These are phyloP conservation scores for Favolaschia claudopus DNA, from an alignment of 768 basidiomycete genomes.

Conservation along the genomic window DNA sequence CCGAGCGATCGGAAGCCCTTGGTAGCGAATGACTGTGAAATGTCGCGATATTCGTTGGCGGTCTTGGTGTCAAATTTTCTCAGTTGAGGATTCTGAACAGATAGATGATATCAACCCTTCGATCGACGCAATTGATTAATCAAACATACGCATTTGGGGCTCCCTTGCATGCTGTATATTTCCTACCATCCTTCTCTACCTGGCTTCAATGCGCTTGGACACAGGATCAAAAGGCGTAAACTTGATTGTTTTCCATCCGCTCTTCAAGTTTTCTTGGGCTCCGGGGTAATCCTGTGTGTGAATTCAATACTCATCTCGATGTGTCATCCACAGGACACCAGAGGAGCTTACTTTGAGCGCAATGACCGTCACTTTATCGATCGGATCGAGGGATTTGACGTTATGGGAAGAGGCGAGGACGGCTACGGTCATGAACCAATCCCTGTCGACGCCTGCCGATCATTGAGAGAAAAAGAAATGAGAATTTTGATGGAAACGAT, in stretches of 20 bases:
- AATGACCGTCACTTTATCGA: constrained; percentile 55
- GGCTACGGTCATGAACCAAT: constrained; percentile 43
- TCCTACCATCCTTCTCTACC: constrained; percentile 51
- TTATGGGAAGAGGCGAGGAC: constrained; percentile 57
- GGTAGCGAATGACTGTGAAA: constrained; percentile 46
- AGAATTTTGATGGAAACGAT: neutral
- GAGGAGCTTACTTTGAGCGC: constrained; percentile 39
- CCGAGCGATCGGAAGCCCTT: constrained; percentile 55
- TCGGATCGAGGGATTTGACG: constrained; percentile 53
- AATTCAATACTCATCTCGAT: too few relatives aligned
- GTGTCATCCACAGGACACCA: neutral
- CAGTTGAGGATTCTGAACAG: constrained; percentile 49
- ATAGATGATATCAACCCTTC: neutral
- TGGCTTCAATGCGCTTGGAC: constrained; percentile 59
- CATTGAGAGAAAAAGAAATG: neutral
- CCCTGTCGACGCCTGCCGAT: constrained; percentile 34
- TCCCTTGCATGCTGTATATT: constrained; percentile 52
- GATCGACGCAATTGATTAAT: neutral
- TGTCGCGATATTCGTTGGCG: constrained; percentile 42
- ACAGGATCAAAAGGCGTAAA: constrained; percentile 60
- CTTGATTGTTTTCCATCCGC: constrained; percentile 53
- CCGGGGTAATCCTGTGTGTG: constrained; percentile 46
- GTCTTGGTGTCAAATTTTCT: constrained; percentile 40
- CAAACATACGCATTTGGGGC: constrained; percentile 48
- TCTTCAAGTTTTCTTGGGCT: constrained; percentile 49